Conservation (phyloP, 768 basidiomycete genomes). For the Tricholoma flavovirens region DNA sequence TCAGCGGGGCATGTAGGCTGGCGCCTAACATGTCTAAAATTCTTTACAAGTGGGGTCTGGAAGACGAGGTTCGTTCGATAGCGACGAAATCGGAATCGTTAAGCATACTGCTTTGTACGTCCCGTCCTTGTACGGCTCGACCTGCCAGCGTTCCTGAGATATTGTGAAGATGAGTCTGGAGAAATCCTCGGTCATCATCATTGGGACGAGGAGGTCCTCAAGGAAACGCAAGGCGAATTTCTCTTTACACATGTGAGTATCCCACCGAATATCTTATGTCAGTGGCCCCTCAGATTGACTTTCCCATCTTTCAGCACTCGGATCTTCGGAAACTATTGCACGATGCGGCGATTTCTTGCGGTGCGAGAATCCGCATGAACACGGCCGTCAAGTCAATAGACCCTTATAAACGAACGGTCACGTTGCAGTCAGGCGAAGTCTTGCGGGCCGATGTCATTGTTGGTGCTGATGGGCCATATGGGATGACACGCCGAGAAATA, state of each 20-base stretch:
- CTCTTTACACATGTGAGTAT: slow-evolving; percentile 31
- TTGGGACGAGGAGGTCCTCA: slow-evolving; percentile 48
- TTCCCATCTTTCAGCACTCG: slow-evolving; percentile 31
- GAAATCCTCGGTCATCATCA: slow-evolving; percentile 39
- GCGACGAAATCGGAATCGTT: slow-evolving; percentile 15
- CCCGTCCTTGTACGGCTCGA: not conserved
- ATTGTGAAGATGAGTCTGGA: slow-evolving; percentile 40
- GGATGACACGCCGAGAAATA: slow-evolving; percentile 31
- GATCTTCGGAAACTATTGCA: slow-evolving; percentile 46
- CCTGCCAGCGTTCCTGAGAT: not conserved
- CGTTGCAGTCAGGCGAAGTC: slow-evolving; percentile 33
- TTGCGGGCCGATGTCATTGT: slow-evolving; percentile 47
- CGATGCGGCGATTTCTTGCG: slow-evolving; percentile 35
- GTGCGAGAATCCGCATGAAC: slow-evolving; percentile 36
- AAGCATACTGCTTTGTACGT: slow-evolving; percentile 9
- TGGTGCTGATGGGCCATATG: slow-evolving; percentile 48
- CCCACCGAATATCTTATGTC: not conserved
- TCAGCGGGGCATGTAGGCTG: slow-evolving; percentile 24
- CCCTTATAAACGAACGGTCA: slow-evolving; percentile 24
- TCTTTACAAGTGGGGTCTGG: slow-evolving; percentile 48
- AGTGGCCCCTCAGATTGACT: slow-evolving; percentile 1
- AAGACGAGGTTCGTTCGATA: slow-evolving; percentile 16
- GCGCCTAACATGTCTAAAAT: slow-evolving; percentile 54
- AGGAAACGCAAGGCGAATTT: slow-evolving; percentile 36
- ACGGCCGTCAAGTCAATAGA: slow-evolving; percentile 26